Evolutionary conservation across 495 filamentous ascomycete species (phyloP), one percentile per base, ranked within the genome.

Genomic region (Penicillium ucsense): DNA sequence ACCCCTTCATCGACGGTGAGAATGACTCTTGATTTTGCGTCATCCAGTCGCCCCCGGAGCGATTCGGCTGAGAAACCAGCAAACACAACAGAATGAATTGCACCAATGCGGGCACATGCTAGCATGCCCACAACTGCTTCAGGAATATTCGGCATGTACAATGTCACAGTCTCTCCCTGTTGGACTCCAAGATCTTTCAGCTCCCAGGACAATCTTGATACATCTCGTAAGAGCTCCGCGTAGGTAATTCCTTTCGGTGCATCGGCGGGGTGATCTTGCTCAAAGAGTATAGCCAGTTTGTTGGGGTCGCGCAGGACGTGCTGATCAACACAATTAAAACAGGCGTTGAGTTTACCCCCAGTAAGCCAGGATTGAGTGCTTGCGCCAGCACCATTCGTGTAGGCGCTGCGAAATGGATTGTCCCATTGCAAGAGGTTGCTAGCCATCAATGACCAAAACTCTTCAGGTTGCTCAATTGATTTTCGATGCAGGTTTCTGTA

Each of bases 131-230:
- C 78, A 5, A 89, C 51, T 5, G 86, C 81, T 8, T 83, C 81
- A 1, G 87, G 88, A 41, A 94, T 84, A 84, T 88, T 91, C 44
- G 88, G 87, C 88, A 94, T 90, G 60, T 94, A 94, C 38, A 91
- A 72, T 35, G 88, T 63, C 9, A 92, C 85, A 5, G 84, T 76
- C 65, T 90, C 85, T 0, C 87, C 87, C 63, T 81, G 86, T 58
- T 73, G 77, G n/a, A 90, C 81, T 1, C 86, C 88, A 54, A 85
- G 74, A 56, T 84, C 78, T 48, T 78, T 64, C 36, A 92, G 63
- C 4, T 85, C 84, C 11, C 77, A 84, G 1, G 86, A 84, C 38
- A 86, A 73, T 6, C 68, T 72, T 55, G 84, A 82, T 9, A 90
- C 83, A 60, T 92, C 82, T 3, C 72, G 57, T 5, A 87, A 75